Evolutionary conservation across 2,329 filamentous ascomycete genomes (phyloP).

Genomic region (Arthrobotrys sinensis): DNA sequence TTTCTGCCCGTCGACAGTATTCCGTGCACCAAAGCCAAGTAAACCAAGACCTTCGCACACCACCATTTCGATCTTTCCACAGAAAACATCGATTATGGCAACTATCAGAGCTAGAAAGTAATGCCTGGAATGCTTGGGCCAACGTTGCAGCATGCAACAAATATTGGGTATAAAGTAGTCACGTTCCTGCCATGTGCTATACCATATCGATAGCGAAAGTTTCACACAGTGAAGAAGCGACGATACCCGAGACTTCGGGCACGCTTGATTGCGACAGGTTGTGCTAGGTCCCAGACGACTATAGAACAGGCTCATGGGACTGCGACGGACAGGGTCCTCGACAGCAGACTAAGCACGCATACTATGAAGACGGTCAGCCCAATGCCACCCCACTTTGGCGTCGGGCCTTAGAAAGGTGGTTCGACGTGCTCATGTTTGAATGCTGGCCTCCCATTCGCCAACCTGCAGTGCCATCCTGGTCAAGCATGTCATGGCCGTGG

Average conservation of each 20-base stretch:
- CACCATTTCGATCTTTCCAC: too few relatives aligned
- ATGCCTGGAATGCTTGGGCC: too few relatives aligned
- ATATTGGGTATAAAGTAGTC: background rate
- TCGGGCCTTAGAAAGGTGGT: conserved; percentile 17
- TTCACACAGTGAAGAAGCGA: background rate
- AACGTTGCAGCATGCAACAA: background rate
- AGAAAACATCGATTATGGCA: too few relatives aligned
- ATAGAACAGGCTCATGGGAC: conserved; percentile 2
- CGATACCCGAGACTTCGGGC: conserved; percentile 14
- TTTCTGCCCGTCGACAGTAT: too few relatives aligned
- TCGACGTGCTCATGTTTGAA: conserved; percentile 50
- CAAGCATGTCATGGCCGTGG: conserved; percentile 19
- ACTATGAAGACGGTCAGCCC: conserved; percentile 3
- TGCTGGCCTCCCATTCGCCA: conserved; percentile 33
- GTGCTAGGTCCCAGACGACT: background rate
- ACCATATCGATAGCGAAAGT: conserved; percentile 4
- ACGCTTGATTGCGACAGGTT: background rate
- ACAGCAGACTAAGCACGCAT: background rate
- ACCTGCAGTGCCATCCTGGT: conserved; percentile 9
- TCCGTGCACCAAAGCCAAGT: too few relatives aligned
- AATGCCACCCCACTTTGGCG: conserved; percentile 16
- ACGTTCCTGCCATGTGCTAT: conserved; percentile 3
- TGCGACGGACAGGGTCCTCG: background rate
- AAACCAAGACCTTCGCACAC: too few relatives aligned
- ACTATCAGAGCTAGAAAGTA: too few relatives aligned